Base-by-base conservation (phyloP, 78 protist species). In the Dictyostelium brefeldianum region DNA sequence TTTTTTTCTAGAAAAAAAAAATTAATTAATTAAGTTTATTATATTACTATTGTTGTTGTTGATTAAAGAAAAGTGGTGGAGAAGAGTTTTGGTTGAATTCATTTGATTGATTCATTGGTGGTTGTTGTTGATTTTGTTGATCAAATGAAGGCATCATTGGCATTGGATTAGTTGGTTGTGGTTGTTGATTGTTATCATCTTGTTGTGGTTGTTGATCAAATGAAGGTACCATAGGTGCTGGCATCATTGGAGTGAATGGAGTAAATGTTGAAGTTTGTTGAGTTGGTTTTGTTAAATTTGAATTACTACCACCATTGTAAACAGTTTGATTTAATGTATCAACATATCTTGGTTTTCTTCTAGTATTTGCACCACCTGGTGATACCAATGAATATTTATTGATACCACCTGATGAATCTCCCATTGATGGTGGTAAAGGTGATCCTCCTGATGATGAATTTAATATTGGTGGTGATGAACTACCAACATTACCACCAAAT, bases 311-410 rank as follows among this genome's bases (percentile, higher is more conserved):
- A n/a, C 92, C 92, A 77, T 47, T 47, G 29, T 87, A 64, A 77
- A 87, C 84, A 20, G 83, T 43, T 87, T 87, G 93, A 51, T 87
- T 87, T 11, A 77, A 54, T 8, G 83, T 74, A 78, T 87, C 93
- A 5, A 87, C 62, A 50, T 87, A 87, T 54, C 93, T 77, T 64
- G 93, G 93, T 78, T 80, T 87, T 87, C 93, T 87, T 80, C 81
- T 87, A 0, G 78, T 54, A 56, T 70, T 70, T 50, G 51, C 25
- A 36, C 48, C 41, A 43, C 59, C 75, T 10, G 93, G 93, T 7
- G 93, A 87, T 5, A 74, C 73, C 7, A 82, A 22, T 20, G 78
- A 56, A 18, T 77, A 87, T 65, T 87, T 87, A 43, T 87, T 87
- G 14, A 77, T 17, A 54, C 83, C 83, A 11, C 27, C 27, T 5